Evolutionary conservation across 2,329 filamentous ascomycete genomes (phyloP).

Genomic region (Verticillium zaregamsianum): DNA sequence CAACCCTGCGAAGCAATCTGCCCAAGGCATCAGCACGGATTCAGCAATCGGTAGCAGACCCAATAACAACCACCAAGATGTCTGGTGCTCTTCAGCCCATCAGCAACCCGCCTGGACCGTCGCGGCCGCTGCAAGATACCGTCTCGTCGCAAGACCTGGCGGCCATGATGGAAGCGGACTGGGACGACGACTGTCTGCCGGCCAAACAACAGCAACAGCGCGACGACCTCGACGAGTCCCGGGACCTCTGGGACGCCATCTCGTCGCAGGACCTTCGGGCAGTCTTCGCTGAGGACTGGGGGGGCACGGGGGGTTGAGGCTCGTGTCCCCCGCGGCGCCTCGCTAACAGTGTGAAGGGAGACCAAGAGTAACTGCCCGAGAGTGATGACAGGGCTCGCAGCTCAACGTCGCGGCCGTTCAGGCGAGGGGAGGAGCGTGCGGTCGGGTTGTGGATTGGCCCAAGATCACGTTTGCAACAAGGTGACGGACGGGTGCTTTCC

Average conservation of each 20-base stretch:
- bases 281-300: not conserved
- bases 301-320: not conserved
- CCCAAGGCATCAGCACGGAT: not conserved
- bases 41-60: not conserved
- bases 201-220: not conserved
- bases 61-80: not conserved
- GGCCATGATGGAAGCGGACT: not conserved
- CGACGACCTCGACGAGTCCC: not conserved
- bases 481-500: no score
- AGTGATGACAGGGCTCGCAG: no score
- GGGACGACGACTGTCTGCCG: not conserved
- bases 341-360: no score
- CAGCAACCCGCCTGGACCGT: not conserved
- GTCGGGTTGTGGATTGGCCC: no score
- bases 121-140: not conserved
- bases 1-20: no score
- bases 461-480: no score
- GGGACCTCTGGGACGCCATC: not conserved
- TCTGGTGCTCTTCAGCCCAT: not conserved
- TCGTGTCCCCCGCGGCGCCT: no score
- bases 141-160: constrained; percentile 7
- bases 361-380: no score
- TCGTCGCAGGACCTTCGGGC: not conserved
- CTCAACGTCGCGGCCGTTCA: no score
- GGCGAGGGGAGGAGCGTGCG: no score